A percentile compares a stretch with the other conserved stretches of the same genome.
Evolutionary conservation across 106 monocot species (phyloP).

Genomic region (Narthecium ossifragum): DNA sequence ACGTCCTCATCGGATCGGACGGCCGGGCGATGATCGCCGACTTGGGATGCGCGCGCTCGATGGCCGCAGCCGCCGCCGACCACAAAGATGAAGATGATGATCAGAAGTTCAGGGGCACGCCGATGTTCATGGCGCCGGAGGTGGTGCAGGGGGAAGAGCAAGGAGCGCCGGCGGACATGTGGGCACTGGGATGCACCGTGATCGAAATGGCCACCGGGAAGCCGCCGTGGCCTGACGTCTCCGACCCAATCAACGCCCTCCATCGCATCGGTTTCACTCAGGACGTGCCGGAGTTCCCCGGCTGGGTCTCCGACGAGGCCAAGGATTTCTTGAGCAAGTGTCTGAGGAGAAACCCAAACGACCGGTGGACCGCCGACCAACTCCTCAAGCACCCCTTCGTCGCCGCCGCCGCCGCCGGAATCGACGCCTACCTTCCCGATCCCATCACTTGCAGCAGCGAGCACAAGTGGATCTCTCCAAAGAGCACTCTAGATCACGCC

Average conservation of each 20-base stretch:
- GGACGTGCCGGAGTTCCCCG: conserved; percentile 22
- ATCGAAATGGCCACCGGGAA: conserved; percentile 34
- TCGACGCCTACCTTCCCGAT: too few species aligned
- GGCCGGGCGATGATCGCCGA: conserved; percentile 58
- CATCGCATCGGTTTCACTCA: conserved; percentile 43
- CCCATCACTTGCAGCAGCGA: too few species aligned
- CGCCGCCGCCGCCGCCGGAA: not conserved
- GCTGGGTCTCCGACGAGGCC: conserved; percentile 23
- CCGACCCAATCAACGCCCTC: conserved; percentile 18
- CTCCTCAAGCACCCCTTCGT: conserved; percentile 57
- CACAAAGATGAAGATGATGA: not conserved
- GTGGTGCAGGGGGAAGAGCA: conserved; percentile 34
- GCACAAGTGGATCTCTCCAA: conserved; percentile 51
- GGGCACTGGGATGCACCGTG: conserved; percentile 29
- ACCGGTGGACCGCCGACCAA: conserved; percentile 51
- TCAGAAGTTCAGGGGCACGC: conserved; percentile 20
- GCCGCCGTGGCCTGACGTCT: conserved; percentile 14
- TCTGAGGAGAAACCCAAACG: conserved; percentile 17
- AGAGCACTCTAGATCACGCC: conserved; percentile 49
- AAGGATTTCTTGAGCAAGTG: conserved; percentile 43
- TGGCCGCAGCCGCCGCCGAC: too few species aligned
- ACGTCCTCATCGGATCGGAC: conserved; percentile 52
- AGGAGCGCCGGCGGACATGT: conserved; percentile 18
- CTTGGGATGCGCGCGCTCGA: conserved; percentile 54
- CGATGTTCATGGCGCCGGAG: conserved; percentile 58